phyloP scores from a whole-genome alignment of 768 basidiomycete genomes.

The Dioszegia crocea region DNA sequence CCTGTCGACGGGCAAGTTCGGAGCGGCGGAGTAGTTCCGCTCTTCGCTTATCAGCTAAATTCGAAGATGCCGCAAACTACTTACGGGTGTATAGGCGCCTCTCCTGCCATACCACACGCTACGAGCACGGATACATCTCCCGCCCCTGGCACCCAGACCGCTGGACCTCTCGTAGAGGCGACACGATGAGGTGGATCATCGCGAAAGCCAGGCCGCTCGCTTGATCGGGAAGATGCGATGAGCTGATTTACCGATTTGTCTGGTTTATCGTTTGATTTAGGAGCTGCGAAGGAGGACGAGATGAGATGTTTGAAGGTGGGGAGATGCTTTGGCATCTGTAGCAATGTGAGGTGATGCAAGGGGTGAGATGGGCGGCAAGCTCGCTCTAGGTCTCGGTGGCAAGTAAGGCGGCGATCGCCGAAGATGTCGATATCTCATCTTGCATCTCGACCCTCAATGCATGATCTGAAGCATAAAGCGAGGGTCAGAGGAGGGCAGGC shows the following conservation, averaged over 20 bases:
- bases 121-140: slow-evolving; percentile 10
- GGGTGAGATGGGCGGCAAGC: too few relatives aligned
- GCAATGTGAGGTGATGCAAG: not conserved
- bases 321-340: slow-evolving; percentile 38
- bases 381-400: not conserved
- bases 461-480: too few relatives aligned
- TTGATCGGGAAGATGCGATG: slow-evolving; percentile 14
- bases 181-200: slow-evolving; percentile 6
- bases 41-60: slow-evolving; percentile 9
- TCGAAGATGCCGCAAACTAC: not conserved
- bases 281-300: slow-evolving; percentile 5
- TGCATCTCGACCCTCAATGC: too few relatives aligned
- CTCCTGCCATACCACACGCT: slow-evolving; percentile 14
- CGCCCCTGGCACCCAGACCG: not conserved
- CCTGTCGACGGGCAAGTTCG: slow-evolving; percentile 17
- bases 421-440: too few relatives aligned
- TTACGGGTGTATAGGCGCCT: slow-evolving; percentile 30
- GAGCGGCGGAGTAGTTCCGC: slow-evolving; percentile 28
- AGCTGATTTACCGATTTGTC: slow-evolving; percentile 32
- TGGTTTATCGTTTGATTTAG: not conserved
- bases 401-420: too few relatives aligned
- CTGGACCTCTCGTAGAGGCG: not conserved
- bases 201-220: not conserved
- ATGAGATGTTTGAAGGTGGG: slow-evolving; percentile 40
- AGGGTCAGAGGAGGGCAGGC: too few relatives aligned